Base-by-base conservation (phyloP, 75 land plant genomes). In the Azolla pinnata region DNA sequence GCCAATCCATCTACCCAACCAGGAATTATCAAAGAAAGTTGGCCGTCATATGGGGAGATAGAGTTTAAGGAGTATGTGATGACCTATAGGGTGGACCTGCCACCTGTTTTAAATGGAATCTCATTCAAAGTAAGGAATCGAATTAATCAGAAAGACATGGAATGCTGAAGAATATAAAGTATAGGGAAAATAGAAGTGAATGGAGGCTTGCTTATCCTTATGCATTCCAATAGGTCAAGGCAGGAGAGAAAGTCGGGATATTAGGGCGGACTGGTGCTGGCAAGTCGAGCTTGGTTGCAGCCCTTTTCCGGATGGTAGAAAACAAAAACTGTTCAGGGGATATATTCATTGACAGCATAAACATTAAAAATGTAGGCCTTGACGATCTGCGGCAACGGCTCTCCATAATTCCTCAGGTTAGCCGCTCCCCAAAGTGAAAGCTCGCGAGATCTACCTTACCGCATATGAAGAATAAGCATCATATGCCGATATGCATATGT, bases 181-280 rank as follows among this genome's bases (percentile, higher is more conserved):
- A n/a, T n/a, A n/a, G n/a, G n/a, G n/a, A n/a, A n/a, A n/a, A n/a
- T n/a, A n/a, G n/a, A n/a, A n/a, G n/a, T n/a, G n/a, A n/a, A n/a
- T n/a, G n/a, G n/a, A n/a, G n/a, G n/a, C n/a, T n/a, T n/a, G n/a
- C n/a, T n/a, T n/a, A n/a, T n/a, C n/a, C n/a, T n/a, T n/a, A n/a
- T n/a, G n/a, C n/a, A n/a, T n/a, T 18, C 19, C 19, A 47, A 20
- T 29, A 52, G 54, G 28, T 52, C 4, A 52, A 52, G 24, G 54
- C 54, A 52, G 14, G 54, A 25, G 74, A 71, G 47, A 71, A 71
- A 54, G 45, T 71, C 29, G 74, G 74, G 21, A 71, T 71, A 44
- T 23, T 65, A 52, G 74, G 74, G 14, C 57, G 74, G 57, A 71
- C 74, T 18, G 74, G 74, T n/a, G 67, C 61, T 35, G 74, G 74